Evolutionary conservation across 2,329 filamentous ascomycete species (phyloP).

Genomic region (Fonsecaea monophora): DNA sequence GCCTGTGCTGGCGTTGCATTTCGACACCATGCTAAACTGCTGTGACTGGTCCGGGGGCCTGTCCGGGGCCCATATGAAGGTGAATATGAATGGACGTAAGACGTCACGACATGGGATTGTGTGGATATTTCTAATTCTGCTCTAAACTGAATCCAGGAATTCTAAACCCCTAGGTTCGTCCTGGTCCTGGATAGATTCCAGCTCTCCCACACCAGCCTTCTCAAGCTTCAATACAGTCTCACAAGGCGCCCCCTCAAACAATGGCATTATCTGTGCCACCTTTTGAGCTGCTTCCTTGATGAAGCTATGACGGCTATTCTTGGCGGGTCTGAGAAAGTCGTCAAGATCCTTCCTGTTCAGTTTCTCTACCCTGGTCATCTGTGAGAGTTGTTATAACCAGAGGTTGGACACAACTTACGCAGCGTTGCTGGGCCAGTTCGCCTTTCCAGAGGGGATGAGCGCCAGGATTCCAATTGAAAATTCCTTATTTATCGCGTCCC

Average conservation of each 20-base stretch:
- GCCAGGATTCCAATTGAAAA: neutral
- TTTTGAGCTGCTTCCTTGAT: neutral
- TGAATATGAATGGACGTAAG: neutral
- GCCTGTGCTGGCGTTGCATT: neutral
- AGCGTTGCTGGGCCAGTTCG: neutral
- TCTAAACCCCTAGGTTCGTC: neutral
- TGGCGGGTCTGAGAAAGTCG: neutral
- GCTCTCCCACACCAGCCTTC: neutral
- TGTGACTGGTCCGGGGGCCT: neutral
- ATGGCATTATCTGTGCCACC: neutral
- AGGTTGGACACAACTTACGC: neutral
- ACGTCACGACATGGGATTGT: neutral
- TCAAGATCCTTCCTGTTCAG: neutral
- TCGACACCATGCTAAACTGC: neutral
- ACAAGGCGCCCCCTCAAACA: neutral
- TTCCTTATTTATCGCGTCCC: neutral
- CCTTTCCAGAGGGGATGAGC: neutral
- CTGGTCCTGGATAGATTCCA: neutral
- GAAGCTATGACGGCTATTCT: neutral
- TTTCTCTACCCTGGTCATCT: neutral
- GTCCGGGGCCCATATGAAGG: neutral
- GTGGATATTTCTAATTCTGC: neutral
- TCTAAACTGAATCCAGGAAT: neutral
- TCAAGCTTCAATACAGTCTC: neutral
- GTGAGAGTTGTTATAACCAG: neutral